Conservation (phyloP, 1,139 yeast species). For the Lodderomyces metapsilosis region DNA sequence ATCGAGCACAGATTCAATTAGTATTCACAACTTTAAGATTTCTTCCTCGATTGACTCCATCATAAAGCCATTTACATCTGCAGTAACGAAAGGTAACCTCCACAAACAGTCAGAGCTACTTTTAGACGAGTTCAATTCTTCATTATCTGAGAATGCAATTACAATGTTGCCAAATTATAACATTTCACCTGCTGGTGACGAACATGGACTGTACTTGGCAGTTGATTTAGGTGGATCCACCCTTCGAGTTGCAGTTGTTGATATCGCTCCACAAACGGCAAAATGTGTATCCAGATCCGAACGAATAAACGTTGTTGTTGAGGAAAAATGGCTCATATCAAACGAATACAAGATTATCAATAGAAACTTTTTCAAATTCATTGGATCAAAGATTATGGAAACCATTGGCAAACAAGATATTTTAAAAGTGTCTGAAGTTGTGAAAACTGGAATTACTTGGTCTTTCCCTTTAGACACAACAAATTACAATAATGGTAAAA, state of each 20-base stretch:
- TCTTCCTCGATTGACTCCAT: conserved; percentile 9
- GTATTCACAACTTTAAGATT: conserved; percentile 1
- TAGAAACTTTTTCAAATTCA: conserved; percentile 37
- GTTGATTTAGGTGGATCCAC: conserved; percentile 60
- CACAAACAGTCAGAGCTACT: conserved; percentile 18
- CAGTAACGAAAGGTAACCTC: conserved; percentile 13
- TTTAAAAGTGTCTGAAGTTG: conserved; percentile 17
- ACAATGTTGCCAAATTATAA: conserved; percentile 50
- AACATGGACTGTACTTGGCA: conserved; percentile 43
- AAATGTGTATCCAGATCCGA: conserved; percentile 7
- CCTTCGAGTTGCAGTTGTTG: conserved; percentile 47
- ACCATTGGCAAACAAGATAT: conserved; percentile 28
- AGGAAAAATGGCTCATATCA: conserved; percentile 41
- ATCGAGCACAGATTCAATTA: conserved; percentile 3
- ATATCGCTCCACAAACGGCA: conserved; percentile 20
- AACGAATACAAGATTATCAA: conserved; percentile 40
- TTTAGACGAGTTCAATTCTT: conserved; percentile 26
- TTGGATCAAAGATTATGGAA: conserved; percentile 35
- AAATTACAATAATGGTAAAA: conserved; percentile 42
- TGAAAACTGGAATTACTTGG: conserved; percentile 56
- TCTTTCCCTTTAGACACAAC: conserved; percentile 54
- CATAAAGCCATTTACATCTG: conserved; percentile 15
- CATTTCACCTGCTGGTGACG: conserved; percentile 42
- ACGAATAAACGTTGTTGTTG: conserved; percentile 28
- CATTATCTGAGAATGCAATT: conserved; percentile 30